A percentile compares a stretch with the other conserved stretches of the same genome.
Evolutionary conservation across 345 rosid species (phyloP).

Genomic region (Kernera saxatilis): DNA sequence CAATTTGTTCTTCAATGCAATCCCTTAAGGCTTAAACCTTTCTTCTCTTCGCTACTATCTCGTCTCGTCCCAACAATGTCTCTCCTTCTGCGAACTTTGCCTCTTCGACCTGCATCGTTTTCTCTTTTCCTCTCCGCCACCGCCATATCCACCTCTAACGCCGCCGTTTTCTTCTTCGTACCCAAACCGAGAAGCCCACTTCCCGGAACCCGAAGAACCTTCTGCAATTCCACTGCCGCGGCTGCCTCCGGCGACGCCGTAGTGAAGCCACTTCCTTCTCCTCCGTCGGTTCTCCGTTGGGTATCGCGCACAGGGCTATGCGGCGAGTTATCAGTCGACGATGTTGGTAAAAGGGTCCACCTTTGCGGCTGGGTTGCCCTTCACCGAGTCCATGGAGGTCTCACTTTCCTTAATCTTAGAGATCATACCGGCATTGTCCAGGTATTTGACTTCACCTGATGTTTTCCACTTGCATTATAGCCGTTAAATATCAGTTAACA

Average conservation of each 20-base stretch:
- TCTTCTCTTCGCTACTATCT: neutral
- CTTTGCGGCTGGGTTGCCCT: slow-evolving; percentile 98
- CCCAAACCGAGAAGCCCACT: slow-evolving; percentile 19
- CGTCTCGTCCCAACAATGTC: slow-evolving; percentile 33
- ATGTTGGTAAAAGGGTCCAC: slow-evolving; percentile 73
- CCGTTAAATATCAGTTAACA: neutral
- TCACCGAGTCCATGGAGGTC: slow-evolving; percentile 84
- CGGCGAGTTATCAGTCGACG: slow-evolving; percentile 55
- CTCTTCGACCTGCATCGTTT: slow-evolving; percentile 36
- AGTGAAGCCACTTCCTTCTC: slow-evolving; percentile 8
- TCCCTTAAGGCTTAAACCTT: slow-evolving; percentile 22
- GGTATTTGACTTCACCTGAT: slow-evolving; percentile 30
- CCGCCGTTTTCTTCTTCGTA: slow-evolving; percentile 5
- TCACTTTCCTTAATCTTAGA: slow-evolving; percentile 87
- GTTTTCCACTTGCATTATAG: neutral
- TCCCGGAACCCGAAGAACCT: slow-evolving; percentile 16
- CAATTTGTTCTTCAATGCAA: neutral
- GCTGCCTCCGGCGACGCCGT: slow-evolving; percentile 6
- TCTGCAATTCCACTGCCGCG: slow-evolving; percentile 28
- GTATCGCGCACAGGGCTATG: slow-evolving; percentile 61
- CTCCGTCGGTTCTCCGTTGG: slow-evolving; percentile 52
- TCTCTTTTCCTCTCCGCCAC: slow-evolving; percentile 34
- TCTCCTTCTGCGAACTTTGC: slow-evolving; percentile 33
- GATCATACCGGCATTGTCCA: slow-evolving; percentile 95
- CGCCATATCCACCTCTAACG: slow-evolving; percentile 26